A percentile compares a stretch with the other conserved stretches of the same genome.
Conservation (phyloP, 352 stramenopile species). For the Globisporangium orthogonon region DNA sequence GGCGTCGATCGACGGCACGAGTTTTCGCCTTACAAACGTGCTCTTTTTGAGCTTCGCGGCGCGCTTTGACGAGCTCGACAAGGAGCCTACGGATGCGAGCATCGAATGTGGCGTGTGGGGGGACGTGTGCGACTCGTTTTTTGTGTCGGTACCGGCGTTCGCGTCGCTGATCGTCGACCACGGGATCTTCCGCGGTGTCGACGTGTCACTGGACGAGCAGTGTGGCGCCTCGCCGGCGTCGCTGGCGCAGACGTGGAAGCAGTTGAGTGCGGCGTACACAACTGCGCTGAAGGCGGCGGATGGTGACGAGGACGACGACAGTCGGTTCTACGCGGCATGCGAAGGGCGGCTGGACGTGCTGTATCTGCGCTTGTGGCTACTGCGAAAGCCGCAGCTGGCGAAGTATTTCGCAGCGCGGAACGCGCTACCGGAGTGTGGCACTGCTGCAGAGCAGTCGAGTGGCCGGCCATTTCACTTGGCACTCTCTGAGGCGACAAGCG, state of each 20-base stretch:
- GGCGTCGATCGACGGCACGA: background rate
- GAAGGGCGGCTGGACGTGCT: constrained; percentile 7
- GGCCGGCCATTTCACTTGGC: background rate
- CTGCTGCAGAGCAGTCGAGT: no score
- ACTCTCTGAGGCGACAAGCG: background rate
- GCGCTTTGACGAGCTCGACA: constrained; percentile 4
- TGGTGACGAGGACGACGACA: background rate
- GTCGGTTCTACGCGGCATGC: constrained; percentile 5
- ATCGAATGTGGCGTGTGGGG: background rate
- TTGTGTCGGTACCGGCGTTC: background rate
- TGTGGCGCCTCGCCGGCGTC: background rate
- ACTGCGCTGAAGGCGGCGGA: background rate
- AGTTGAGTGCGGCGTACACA: constrained; percentile 1
- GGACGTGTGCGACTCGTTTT: background rate
- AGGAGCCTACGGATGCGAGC: background rate
- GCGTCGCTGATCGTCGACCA: constrained; percentile 9
- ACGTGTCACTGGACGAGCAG: background rate
- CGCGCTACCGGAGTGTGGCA: background rate
- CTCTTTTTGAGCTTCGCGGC: constrained; percentile 5
- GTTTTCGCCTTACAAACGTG: constrained; percentile 11
- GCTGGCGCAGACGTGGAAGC: constrained; percentile 2
- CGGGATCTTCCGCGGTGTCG: constrained; percentile 4
- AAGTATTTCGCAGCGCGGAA: background rate
- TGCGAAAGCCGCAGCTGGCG: constrained; percentile 5
- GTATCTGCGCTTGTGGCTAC: constrained; percentile 11